Base-by-base conservation (phyloP, 805 yeast genomes). In the Pichia thaimueangensis region DNA sequence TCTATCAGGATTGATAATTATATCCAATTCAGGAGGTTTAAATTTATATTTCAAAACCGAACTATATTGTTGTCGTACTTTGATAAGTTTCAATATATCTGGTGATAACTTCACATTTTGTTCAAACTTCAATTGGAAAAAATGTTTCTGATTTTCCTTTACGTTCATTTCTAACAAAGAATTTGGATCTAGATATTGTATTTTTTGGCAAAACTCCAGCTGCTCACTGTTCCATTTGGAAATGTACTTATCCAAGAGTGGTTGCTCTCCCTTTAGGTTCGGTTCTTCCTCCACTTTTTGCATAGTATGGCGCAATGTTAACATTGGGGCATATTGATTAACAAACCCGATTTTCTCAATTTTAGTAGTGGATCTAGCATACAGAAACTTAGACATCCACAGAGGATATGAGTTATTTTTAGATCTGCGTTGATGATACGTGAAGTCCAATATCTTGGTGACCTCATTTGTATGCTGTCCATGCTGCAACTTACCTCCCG, bases 1-100 rank as follows among this genome's bases (percentile, higher is more conserved):
- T 4, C 49, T 42, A 24, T 49, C 50, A 6, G 58, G 58, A 17
- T 37, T 37, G 3, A 56, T 4, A 6, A 27, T 28, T 2, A 55
- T 16, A 2, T 21, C 31, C 29, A 50, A 41, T 4, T 29, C 28
- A 1, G 59, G 58, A 1, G 47, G 21, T 22, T 40, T 45, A 20
- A 42, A 30, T 24, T 50, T 52, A 16, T 43, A 40, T 11, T 43
- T 42, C 6, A 51, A 20, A 5, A 43, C 24, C 10, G 5, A 12
- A 15, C 41, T 46, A 38, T 45, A 56, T 36, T 54, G 47, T 4
- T 30, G 9, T 17, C 53, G 43, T 28, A 56, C 20, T 27, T 22
- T 22, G 8, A 35, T 28, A 8, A 43, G 22, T 21, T 34, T 43
- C 4, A 2, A 3, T 9, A 39, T 17, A 10, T 36, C 23, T 22